Conservation (phyloP, 2,329 filamentous ascomycete genomes). For the Apiospora rasikravindrae region DNA sequence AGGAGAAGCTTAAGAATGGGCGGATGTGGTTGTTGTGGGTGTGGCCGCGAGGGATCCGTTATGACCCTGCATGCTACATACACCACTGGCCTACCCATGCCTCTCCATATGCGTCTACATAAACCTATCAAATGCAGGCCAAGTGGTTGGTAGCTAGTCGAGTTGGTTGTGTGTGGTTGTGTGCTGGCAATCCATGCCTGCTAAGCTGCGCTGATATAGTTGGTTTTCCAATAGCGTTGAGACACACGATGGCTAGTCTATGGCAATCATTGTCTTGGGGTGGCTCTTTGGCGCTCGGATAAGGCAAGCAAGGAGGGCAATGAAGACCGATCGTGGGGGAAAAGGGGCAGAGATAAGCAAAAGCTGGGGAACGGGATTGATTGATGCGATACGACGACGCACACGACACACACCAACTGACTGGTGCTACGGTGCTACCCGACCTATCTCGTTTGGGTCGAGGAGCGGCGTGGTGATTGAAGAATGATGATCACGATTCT, state of each 20-base stretch:
- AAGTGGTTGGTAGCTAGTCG: neutral
- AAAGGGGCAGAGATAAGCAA: constrained; percentile 11
- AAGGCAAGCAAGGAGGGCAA: neutral
- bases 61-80: constrained; percentile 15
- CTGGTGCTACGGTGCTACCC: constrained; percentile 2
- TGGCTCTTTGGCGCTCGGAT: neutral
- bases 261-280: neutral
- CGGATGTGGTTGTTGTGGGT: neutral
- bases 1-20: neutral
- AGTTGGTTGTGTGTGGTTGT: neutral
- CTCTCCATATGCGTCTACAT: neutral
- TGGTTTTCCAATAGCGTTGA: constrained; percentile 3
- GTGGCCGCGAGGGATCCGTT: neutral
- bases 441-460: constrained; percentile 4
- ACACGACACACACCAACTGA: neutral
- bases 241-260: constrained; percentile 5
- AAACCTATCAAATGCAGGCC: neutral
- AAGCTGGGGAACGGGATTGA: constrained; percentile 1
- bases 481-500: constrained; percentile 5
- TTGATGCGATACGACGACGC: constrained; percentile 3
- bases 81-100: neutral
- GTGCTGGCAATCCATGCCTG: neutral
- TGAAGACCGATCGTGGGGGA: constrained; percentile 17
- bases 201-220: neutral
- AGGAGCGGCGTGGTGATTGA: neutral